phyloP scores from a whole-genome alignment of 108 stramenopile genomes.

The Seminavis robusta region DNA sequence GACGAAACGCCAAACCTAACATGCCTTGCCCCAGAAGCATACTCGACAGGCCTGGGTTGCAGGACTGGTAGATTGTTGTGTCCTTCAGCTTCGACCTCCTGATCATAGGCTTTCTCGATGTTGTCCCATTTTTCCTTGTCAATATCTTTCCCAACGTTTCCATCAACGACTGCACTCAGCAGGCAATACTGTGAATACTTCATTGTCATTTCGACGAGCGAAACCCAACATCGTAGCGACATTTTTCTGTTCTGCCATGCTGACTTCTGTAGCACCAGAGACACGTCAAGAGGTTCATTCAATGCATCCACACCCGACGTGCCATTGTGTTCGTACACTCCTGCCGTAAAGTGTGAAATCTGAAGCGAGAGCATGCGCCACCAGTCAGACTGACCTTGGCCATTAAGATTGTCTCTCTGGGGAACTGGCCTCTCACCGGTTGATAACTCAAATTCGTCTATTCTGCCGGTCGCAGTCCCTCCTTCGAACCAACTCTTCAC shows the following conservation, averaged over 20 bases:
- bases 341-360: constrained; percentile 16
- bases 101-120: constrained; percentile 54
- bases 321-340: constrained; percentile 1
- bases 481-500: constrained; percentile 62
- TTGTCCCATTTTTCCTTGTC: constrained; percentile 66
- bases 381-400: constrained; percentile 16
- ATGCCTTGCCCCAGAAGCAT: too few relatives aligned
- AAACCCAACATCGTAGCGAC: constrained; percentile 31
- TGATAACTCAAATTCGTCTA: too few relatives aligned
- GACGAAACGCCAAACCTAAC: too few relatives aligned
- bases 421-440: too few relatives aligned
- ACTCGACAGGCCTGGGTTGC: too few relatives aligned
- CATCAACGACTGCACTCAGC: constrained; percentile 25
- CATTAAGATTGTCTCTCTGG: too few relatives aligned
- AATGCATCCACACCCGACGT: constrained; percentile 5
- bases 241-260: constrained; percentile 23
- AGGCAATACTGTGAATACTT: constrained; percentile 52
- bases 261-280: constrained; percentile 40
- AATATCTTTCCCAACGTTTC: constrained; percentile 44
- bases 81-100: constrained; percentile 12
- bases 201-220: constrained; percentile 28
- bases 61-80: too few relatives aligned
- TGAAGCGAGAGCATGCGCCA: constrained; percentile 29
- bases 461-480: too few relatives aligned
- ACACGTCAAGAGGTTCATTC: constrained; percentile 38